Conservation (phyloP, 805 yeast species). For the Torulaspora franciscae region DNA sequence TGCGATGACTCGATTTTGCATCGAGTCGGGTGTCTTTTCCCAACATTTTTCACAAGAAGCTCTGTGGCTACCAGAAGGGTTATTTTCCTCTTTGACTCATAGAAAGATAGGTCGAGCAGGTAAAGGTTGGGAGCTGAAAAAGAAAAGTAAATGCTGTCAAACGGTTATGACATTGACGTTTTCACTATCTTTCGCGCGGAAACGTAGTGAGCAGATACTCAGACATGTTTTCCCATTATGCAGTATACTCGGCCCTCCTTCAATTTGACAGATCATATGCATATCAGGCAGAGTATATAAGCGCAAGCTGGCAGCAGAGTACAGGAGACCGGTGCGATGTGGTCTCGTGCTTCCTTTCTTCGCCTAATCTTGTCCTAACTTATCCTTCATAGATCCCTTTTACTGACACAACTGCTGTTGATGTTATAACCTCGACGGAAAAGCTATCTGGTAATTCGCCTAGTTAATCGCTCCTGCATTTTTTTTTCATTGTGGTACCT, state of each 20-base stretch:
- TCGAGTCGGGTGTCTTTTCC: neutral
- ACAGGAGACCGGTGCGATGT: neutral
- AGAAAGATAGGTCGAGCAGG: neutral
- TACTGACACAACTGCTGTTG: neutral
- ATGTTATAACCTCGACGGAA: neutral
- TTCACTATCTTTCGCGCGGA: conserved; percentile 3
- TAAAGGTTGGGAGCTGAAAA: neutral
- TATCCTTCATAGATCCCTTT: neutral
- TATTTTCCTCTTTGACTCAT: neutral
- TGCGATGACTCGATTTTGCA: neutral
- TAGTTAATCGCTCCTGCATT: too few species aligned
- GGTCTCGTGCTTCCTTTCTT: neutral
- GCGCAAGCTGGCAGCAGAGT: conserved; percentile 2
- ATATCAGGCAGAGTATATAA: neutral
- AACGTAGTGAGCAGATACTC: neutral
- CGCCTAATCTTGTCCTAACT: neutral
- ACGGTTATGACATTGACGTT: neutral
- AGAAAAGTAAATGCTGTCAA: neutral
- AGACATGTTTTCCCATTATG: neutral
- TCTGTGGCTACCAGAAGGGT: neutral
- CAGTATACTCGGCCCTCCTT: neutral
- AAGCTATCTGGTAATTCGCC: neutral
- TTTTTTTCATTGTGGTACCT: too few species aligned
- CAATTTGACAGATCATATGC: neutral
- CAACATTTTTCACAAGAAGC: neutral